Evolutionary conservation across 169 alveolate species (phyloP), one percentile per base, ranked within the genome.

Genomic region (Eimeria zaria): DNA sequence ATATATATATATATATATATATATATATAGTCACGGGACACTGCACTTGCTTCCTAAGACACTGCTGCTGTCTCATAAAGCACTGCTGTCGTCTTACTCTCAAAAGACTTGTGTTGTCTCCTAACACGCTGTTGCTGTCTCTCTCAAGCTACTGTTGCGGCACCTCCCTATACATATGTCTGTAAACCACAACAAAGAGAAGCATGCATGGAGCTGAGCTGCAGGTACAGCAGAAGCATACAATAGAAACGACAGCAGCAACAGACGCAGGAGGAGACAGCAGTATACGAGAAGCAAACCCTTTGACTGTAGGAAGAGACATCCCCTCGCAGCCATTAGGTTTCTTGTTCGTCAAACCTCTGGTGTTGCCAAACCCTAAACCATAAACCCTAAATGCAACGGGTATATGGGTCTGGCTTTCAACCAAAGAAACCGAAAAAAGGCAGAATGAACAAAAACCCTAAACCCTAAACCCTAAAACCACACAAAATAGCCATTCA

Each of bases 331-430:
- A 14, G 1, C 60, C 39, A 16, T 16, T 44, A n/a, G 20, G 14
- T 69, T 69, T 36, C 3, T 14, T 1, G 22, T 6, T 12, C 9
- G n/a, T n/a, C 78, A 30, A 4, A 30, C 78, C 41, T 39, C 33
- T 20, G 36, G 11, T n/a, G 48, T 9, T n/a, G 4, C 58, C 0
- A 36, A 16, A 14, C 58, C 84, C 84, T 39, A 74, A 74, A 74
- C 84, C 84, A 55, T 36, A 74, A 74, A 74, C 84, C 84, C 84
- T 71, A 71, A 71, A n/a, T n/a, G n/a, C n/a, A n/a, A n/a, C n/a
- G n/a, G n/a, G n/a, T n/a, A n/a, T n/a, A n/a, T n/a, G n/a, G n/a
- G n/a, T n/a, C n/a, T n/a, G n/a, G 33, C 58, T 22, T 18, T 18
- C 85, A 39, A 4, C 30, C 22, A 1, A 16, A 41, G 33, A 14